Base-by-base conservation (phyloP, 1,284 basidiomycete species). In the Bjerkandera adusta region DNA sequence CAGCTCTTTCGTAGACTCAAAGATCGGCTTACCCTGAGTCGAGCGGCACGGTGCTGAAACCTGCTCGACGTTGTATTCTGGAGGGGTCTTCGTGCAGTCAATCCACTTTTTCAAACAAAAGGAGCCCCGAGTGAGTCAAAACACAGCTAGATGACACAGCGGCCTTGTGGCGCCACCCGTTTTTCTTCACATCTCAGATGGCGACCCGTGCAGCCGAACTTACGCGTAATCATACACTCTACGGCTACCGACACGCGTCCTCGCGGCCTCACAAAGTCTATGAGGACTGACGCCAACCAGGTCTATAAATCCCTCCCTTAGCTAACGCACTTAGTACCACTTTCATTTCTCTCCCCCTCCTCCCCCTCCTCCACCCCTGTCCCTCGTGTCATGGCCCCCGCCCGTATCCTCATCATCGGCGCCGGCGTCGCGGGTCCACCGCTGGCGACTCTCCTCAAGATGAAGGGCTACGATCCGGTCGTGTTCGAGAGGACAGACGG, bases 401-500 rank as follows among this genome's bases (percentile, higher is more conserved):
- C 41, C 21, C 30, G 12, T 10, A 39, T 49, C 15, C 16, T 33
- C 36, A 36, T 48, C 20, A 24, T 44, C 27, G 47, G 47, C 21
- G 47, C 41, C 12, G 73, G 72, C 8, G 69, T 75, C 32, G 71
- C 69, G 5, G 74, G 73, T n/a, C 71, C 73, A 12, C 64, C 72
- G 2, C 66, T 75, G 15, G 71, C 69, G 1, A 62, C 70, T 18
- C 61, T 73, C 37, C 65, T 76, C 36, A 70, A 71, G 51, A 54
- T 53, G 20, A 68, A 68, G 43, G 73, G 73, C 5, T 75, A 71
- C 52, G 57, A 66, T 1, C 69, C 71, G 1, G 57, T 70, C 47
- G 51, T 75, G 5, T 76, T 72, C 53, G 73, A 76, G 49, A 63
- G 70, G 45, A 56, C 61, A 15, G 52, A 61, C 7, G 49, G 48